phyloP scores from a whole-genome alignment of 176 grass and related monocot genomes.

The Carex scoparia region DNA sequence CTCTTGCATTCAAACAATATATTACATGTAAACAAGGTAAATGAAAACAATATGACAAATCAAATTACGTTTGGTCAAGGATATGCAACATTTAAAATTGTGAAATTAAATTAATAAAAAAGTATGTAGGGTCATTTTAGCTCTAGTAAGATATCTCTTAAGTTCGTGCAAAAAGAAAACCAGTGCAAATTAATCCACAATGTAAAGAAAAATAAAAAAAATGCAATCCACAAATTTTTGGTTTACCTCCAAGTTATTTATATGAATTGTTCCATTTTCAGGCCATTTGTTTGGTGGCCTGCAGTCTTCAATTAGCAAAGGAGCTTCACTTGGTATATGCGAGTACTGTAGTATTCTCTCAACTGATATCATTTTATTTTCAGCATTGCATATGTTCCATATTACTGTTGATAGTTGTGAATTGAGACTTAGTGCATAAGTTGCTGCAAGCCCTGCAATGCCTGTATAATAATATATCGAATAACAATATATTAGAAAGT shows the following conservation, averaged over 20 bases:
- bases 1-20: not conserved
- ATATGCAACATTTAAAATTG: not conserved
- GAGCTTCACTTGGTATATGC: slow-evolving; percentile 75
- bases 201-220: not conserved
- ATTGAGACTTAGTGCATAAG: slow-evolving; percentile 93
- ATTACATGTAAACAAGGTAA: not conserved
- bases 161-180: not conserved
- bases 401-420: slow-evolving; percentile 65
- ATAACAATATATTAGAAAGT: not conserved
- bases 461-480: slow-evolving; percentile 36
- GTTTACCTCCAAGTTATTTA: slow-evolving; percentile 79
- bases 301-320: slow-evolving; percentile 58
- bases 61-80: not conserved
- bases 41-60: not conserved
- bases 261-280: slow-evolving; percentile 62
- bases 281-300: slow-evolving; percentile 62
- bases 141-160: not conserved
- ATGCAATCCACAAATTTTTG: not conserved
- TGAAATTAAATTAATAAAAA: not conserved
- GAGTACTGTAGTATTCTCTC: slow-evolving; percentile 98
- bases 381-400: slow-evolving; percentile 90
- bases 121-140: not conserved
- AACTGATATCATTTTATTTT: slow-evolving; percentile 99
- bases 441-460: slow-evolving; percentile 90
- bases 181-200: not conserved